These are phyloP conservation scores for Ganoderma sp. DNA, from an alignment of 1,284 basidiomycete genomes.

Conservation along the genomic window DNA sequence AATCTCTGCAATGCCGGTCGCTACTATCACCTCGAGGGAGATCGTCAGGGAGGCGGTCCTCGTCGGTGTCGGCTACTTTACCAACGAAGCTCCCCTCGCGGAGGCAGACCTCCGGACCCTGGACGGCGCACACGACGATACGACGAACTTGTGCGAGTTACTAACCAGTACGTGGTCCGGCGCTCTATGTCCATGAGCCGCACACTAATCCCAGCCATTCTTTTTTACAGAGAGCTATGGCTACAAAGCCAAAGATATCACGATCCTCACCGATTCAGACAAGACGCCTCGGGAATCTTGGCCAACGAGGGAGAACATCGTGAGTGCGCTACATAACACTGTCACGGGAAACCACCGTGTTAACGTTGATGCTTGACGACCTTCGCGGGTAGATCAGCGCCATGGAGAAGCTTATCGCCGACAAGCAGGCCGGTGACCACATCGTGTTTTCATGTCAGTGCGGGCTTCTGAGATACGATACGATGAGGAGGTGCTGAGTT, in stretches of 20 bases:
- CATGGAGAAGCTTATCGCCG: constrained; percentile 32
- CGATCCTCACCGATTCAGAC: constrained; percentile 28
- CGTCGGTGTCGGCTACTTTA: constrained; percentile 15
- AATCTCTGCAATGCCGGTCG: constrained; percentile 1
- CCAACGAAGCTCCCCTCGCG: constrained; percentile 1
- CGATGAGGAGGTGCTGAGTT: neutral
- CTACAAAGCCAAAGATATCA: constrained; percentile 29
- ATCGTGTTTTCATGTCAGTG: constrained; percentile 36
- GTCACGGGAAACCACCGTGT: neutral
- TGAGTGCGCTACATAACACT: constrained; percentile 6
- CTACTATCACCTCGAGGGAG: neutral
- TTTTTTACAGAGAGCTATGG: constrained; percentile 16
- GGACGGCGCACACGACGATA: constrained; percentile 26
- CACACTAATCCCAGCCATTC: neutral
- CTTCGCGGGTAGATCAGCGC: constrained; percentile 21
- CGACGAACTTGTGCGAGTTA: constrained; percentile 13
- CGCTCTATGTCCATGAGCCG: neutral
- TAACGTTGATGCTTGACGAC: neutral
- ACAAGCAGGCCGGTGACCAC: constrained; percentile 30
- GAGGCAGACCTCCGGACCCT: constrained; percentile 6
- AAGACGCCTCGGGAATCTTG: neutral
- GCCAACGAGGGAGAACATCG: constrained; percentile 34
- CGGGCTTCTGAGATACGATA: neutral
- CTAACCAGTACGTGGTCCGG: constrained; percentile 18
- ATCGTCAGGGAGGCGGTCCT: constrained; percentile 19